These are phyloP conservation scores for Gracilaria gracilis DNA, from an alignment of 23 red algal genomes.

Conservation along the genomic window DNA sequence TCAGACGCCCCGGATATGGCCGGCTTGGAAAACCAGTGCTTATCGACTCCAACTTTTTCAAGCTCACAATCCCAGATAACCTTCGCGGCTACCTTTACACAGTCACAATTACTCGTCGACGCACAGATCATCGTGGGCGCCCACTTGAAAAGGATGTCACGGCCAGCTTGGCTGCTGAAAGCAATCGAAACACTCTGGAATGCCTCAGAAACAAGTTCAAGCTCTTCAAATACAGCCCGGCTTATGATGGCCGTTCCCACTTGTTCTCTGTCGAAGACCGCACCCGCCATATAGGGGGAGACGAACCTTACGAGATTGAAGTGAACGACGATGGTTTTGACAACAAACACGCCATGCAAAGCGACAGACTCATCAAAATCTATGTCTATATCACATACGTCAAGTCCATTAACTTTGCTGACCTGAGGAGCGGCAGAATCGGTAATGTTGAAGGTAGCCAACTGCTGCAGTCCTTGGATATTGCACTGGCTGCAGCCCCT, in stretches of 20 bases:
- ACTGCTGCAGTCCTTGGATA: slow-evolving; percentile 26
- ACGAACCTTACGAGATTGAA: neutral
- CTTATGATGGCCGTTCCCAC: slow-evolving; percentile 48
- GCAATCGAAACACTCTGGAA: slow-evolving; percentile 35
- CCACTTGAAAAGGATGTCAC: slow-evolving; percentile 28
- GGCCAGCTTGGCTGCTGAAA: neutral
- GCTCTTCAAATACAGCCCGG: neutral
- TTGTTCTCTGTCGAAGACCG: slow-evolving; percentile 10
- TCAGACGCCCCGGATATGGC: slow-evolving; percentile 15
- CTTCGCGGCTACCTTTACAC: neutral
- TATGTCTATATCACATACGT: slow-evolving; percentile 32
- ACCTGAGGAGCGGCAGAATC: neutral
- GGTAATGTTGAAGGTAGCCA: neutral
- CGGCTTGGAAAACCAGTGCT: slow-evolving; percentile 5
- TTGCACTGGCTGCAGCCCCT: slow-evolving; percentile 14
- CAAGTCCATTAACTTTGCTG: slow-evolving; percentile 20
- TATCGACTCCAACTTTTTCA: slow-evolving; percentile 40
- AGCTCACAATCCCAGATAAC: neutral
- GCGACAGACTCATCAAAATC: neutral
- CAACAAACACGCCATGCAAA: neutral
- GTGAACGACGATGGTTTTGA: slow-evolving; percentile 16
- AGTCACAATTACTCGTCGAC: neutral
- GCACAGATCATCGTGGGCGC: neutral
- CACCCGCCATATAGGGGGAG: neutral
- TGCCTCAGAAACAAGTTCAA: neutral